A percentile compares a stretch with the other conserved stretches of the same genome.
phyloP scores from a whole-genome alignment of 352 stramenopile genomes.

The Globisporangium okanoganense region DNA sequence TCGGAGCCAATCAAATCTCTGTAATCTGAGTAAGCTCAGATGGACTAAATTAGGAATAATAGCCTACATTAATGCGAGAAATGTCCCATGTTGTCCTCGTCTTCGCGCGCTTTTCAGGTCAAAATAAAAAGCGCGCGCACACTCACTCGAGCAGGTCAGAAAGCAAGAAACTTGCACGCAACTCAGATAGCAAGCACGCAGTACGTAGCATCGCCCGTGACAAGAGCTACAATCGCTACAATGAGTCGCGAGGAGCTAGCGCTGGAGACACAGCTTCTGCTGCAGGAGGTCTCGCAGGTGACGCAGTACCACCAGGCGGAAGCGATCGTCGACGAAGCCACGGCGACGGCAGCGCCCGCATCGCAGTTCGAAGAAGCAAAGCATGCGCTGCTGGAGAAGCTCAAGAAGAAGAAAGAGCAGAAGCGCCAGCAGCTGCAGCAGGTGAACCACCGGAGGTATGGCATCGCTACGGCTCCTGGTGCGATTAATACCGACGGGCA shows the following conservation, averaged over 20 bases:
- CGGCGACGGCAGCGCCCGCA: constrained; percentile 20
- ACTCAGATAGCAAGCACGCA: neutral
- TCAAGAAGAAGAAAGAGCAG: constrained; percentile 57
- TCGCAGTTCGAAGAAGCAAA: constrained; percentile 57
- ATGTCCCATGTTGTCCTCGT: too few relatives aligned
- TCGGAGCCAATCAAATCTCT: too few relatives aligned
- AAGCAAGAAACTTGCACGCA: neutral
- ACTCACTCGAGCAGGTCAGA: neutral
- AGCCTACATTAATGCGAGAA: too few relatives aligned
- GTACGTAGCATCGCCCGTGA: neutral
- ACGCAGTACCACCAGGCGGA: constrained; percentile 34
- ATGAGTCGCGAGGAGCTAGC: constrained; percentile 57
- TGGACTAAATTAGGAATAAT: too few relatives aligned
- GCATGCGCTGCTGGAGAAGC: constrained; percentile 56
- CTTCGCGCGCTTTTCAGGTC: neutral
- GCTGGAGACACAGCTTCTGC: constrained; percentile 73
- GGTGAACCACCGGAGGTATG: constrained; percentile 44
- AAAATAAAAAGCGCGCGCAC: neutral
- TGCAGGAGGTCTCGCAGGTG: constrained; percentile 69
- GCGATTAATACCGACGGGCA: neutral
- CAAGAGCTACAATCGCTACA: neutral
- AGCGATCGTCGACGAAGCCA: constrained; percentile 21
- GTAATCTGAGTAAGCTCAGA: too few relatives aligned
- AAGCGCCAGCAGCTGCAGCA: constrained; percentile 45
- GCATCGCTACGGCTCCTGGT: constrained; percentile 11